phyloP scores from a whole-genome alignment of 805 yeast species.

The Metschnikowia cubensis region DNA sequence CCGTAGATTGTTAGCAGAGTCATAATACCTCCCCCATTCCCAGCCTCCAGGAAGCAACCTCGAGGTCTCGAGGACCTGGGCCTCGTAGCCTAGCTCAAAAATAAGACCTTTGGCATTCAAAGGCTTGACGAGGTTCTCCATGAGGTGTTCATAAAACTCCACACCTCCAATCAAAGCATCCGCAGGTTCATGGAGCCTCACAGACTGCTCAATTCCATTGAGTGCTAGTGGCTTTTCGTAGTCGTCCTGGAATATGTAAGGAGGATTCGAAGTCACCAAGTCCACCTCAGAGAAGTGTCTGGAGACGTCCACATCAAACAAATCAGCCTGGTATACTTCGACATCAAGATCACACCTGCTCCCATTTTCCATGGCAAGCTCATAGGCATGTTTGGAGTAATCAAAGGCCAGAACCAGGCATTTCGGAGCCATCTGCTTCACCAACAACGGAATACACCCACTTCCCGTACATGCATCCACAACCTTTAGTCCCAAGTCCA shows the following conservation, averaged over 20 bases:
- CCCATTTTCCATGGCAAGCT: slow-evolving; percentile 47
- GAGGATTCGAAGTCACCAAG: slow-evolving; percentile 82
- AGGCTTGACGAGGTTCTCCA: slow-evolving; percentile 40
- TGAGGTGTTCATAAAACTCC: slow-evolving; percentile 63
- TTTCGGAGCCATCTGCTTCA: slow-evolving; percentile 27
- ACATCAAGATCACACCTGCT: slow-evolving; percentile 8
- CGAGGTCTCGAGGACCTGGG: slow-evolving; percentile 50
- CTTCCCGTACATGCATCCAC: slow-evolving; percentile 20
- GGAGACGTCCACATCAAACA: slow-evolving; percentile 5
- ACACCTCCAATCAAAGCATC: slow-evolving; percentile 75
- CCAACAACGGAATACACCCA: slow-evolving; percentile 73
- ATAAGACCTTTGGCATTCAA: slow-evolving; percentile 54
- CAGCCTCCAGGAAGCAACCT: slow-evolving; percentile 35
- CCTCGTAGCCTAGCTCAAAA: slow-evolving; percentile 67
- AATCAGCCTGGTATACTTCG: slow-evolving; percentile 7
- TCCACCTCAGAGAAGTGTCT: slow-evolving; percentile 30
- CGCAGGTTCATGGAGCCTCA: slow-evolving; percentile 66
- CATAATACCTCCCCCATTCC: slow-evolving; percentile 47
- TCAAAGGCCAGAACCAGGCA: slow-evolving; percentile 49
- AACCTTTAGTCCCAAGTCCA: background rate
- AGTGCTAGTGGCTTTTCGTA: slow-evolving; percentile 28
- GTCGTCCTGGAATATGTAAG: slow-evolving; percentile 62
- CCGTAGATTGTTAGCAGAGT: slow-evolving; percentile 49
- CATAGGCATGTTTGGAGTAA: slow-evolving; percentile 49
- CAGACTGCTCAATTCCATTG: slow-evolving; percentile 59